These are phyloP conservation scores for Debaryomycetaceae sp. DNA, from an alignment of 1,139 yeast species.

Conservation along the genomic window DNA sequence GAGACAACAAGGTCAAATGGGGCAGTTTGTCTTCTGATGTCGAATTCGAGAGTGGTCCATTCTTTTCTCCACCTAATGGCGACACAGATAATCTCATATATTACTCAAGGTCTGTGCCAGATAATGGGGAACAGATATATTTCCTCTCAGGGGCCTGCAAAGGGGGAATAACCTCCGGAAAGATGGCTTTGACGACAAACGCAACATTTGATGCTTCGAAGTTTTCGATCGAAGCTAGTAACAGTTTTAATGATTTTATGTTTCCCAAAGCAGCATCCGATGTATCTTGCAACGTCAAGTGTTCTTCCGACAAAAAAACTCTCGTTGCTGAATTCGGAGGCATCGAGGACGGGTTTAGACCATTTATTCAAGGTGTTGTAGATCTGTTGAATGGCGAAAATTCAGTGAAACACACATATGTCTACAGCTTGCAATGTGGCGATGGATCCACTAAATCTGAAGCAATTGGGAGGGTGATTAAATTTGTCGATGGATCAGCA, in stretches of 20 bases:
- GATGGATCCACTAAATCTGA: slow-evolving; percentile 9
- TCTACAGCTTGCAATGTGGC: slow-evolving; percentile 11
- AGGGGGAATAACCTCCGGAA: slow-evolving; percentile 12
- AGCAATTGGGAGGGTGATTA: slow-evolving; percentile 7
- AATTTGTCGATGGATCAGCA: slow-evolving; percentile 10
- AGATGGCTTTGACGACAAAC: slow-evolving; percentile 10
- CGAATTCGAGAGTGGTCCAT: slow-evolving; percentile 11
- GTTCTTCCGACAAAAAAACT: slow-evolving; percentile 7
- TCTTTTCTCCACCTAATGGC: slow-evolving; percentile 8
- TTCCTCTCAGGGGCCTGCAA: slow-evolving; percentile 14
- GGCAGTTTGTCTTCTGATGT: slow-evolving; percentile 10
- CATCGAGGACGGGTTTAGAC: slow-evolving; percentile 10
- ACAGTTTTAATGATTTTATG: slow-evolving; percentile 14
- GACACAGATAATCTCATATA: slow-evolving; percentile 9
- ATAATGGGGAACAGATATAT: slow-evolving; percentile 13
- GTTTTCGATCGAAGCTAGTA: slow-evolving; percentile 10
- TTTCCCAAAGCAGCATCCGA: slow-evolving; percentile 10
- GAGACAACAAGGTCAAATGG: slow-evolving; percentile 10
- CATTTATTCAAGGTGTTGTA: slow-evolving; percentile 15
- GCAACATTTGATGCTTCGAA: slow-evolving; percentile 12
- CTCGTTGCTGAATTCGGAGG: slow-evolving; percentile 8
- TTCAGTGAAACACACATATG: slow-evolving; percentile 10
- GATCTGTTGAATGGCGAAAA: slow-evolving; percentile 6
- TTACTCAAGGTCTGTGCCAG: slow-evolving; percentile 17
- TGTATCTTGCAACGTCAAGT: slow-evolving; percentile 3